These are phyloP conservation scores for Aspergillus heteromorphus DNA, from an alignment of 495 filamentous ascomycete genomes.

Conservation along the genomic window DNA sequence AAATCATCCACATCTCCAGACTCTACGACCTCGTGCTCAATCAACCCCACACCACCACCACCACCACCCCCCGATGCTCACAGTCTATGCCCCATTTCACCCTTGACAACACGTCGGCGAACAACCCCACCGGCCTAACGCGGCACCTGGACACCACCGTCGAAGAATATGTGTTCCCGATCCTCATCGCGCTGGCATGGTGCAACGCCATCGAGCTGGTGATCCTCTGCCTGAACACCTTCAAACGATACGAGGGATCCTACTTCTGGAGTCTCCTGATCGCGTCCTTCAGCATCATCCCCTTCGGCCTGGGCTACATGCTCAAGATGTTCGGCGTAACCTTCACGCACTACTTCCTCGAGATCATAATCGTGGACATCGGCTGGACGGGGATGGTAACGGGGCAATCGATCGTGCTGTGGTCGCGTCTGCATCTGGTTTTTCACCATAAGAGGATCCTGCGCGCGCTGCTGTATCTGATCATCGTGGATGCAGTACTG, in stretches of 20 bases:
- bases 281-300: conserved; percentile 44
- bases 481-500: conserved; percentile 46
- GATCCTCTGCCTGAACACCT: conserved; percentile 43
- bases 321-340: conserved; percentile 44
- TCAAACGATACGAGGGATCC: conserved; percentile 43
- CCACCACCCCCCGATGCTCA: neutral
- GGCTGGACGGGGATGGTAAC: conserved; percentile 59
- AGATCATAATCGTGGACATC: conserved; percentile 33
- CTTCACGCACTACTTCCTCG: conserved; percentile 22
- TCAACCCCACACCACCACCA: neutral
- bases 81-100: neutral
- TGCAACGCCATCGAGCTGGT: conserved; percentile 47
- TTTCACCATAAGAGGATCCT: conserved; percentile 38
- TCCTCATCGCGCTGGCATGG: conserved; percentile 41
- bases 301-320: conserved; percentile 49
- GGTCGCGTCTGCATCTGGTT: conserved; percentile 55
- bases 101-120: neutral
- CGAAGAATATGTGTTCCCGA: conserved; percentile 12
- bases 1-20: neutral
- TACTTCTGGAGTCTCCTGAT: conserved; percentile 53
- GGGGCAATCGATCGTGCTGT: conserved; percentile 58
- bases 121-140: neutral
- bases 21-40: neutral
- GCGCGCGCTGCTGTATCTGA: conserved; percentile 46
- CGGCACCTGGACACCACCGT: neutral